A percentile compares a stretch with the other conserved stretches of the same genome.
phyloP scores from a whole-genome alignment of 768 basidiomycete species.

The Leccinum ochraceum region DNA sequence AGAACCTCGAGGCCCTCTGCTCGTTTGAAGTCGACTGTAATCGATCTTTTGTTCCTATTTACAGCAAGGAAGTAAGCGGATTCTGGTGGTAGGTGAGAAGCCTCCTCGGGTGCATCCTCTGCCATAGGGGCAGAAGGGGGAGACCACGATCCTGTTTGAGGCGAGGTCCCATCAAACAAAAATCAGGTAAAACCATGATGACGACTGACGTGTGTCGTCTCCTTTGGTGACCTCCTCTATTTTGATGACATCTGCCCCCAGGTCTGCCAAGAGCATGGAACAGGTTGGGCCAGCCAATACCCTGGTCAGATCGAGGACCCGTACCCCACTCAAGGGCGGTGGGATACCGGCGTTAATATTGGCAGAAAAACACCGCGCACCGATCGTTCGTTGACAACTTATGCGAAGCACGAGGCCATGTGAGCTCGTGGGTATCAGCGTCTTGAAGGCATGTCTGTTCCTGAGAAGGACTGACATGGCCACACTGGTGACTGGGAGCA shows the following conservation, averaged over 20 bases:
- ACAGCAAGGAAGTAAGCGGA: slow-evolving; percentile 90
- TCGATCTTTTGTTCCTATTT: slow-evolving; percentile 87
- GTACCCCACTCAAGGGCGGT: slow-evolving; percentile 78
- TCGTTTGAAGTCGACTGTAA: slow-evolving; percentile 87
- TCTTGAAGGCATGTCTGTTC: not conserved
- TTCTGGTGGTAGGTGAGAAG: slow-evolving; percentile 77
- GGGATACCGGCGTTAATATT: slow-evolving; percentile 49
- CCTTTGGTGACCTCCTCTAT: slow-evolving; percentile 80
- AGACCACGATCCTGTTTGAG: slow-evolving; percentile 56
- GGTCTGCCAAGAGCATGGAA: slow-evolving; percentile 92
- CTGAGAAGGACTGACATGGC: slow-evolving; percentile 14
- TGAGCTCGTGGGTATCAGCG: not conserved
- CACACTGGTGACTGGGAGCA: not conserved
- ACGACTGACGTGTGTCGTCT: slow-evolving; percentile 80
- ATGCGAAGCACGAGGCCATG: not conserved
- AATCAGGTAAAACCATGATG: slow-evolving; percentile 6
- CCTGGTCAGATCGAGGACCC: slow-evolving; percentile 86
- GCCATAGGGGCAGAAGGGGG: slow-evolving; percentile 59
- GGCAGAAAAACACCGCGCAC: slow-evolving; percentile 17
- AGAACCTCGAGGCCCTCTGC: slow-evolving; percentile 76
- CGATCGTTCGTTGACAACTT: slow-evolving; percentile 2
- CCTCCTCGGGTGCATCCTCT: slow-evolving; percentile 48
- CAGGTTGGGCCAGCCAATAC: slow-evolving; percentile 90
- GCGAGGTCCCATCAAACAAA: slow-evolving; percentile 16
- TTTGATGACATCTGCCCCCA: slow-evolving; percentile 93